Evolutionary conservation across 2,329 filamentous ascomycete species (phyloP).

Genomic region (Neopestalotiopsis rosae): DNA sequence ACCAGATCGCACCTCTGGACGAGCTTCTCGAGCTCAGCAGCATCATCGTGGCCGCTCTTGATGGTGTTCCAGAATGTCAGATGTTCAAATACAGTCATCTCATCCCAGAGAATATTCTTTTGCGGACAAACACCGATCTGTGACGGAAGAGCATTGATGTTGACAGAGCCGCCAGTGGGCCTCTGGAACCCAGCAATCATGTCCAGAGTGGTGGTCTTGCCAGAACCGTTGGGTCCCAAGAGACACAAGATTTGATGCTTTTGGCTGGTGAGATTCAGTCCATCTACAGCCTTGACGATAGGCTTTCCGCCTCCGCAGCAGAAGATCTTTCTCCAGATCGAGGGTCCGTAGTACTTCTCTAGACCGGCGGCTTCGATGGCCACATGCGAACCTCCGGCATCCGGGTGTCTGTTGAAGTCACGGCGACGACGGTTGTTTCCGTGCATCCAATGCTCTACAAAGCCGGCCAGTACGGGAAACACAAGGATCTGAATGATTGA

Average conservation of each 20-base stretch:
- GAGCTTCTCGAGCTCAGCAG: conserved; percentile 54
- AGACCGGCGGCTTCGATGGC: conserved; percentile 32
- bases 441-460: conserved; percentile 39
- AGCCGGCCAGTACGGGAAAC: conserved; percentile 37
- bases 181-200: conserved; percentile 69
- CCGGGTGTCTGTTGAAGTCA: conserved; percentile 23
- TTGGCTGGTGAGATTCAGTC: conserved; percentile 62
- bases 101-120: conserved; percentile 78
- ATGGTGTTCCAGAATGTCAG: conserved; percentile 72
- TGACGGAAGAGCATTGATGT: conserved; percentile 54
- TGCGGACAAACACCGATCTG: conserved; percentile 72
- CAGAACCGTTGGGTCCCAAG: conserved; percentile 72
- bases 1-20: conserved; percentile 69
- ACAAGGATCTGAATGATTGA: conserved; percentile 39
- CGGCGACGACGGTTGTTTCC: conserved; percentile 40
- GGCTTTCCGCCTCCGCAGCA: conserved; percentile 30
- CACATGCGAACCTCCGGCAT: conserved; percentile 27
- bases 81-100: conserved; percentile 74
- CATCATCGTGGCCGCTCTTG: conserved; percentile 58
- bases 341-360: conserved; percentile 38
- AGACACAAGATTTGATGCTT: conserved; percentile 69
- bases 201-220: conserved; percentile 74
- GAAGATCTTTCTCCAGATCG: conserved; percentile 33
- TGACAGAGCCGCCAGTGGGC: conserved; percentile 64
- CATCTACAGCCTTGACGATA: conserved; percentile 59